A percentile compares a stretch with the other conserved stretches of the same genome.
phyloP scores from a whole-genome alignment of 2,329 filamentous ascomycete genomes.

The Aspergillus hortae region DNA sequence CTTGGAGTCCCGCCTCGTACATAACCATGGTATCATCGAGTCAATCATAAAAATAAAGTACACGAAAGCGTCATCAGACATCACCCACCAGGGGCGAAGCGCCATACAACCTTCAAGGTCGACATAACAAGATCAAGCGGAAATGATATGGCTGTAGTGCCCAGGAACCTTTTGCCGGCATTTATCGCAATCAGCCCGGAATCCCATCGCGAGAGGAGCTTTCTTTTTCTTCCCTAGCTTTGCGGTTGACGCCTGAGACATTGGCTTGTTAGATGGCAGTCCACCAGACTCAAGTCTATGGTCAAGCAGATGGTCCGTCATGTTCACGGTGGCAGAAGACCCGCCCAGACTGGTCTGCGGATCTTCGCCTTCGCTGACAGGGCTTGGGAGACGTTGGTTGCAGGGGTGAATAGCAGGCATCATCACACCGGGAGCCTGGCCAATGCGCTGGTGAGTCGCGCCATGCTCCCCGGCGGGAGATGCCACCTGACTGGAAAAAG shows the following conservation, averaged over 20 bases:
- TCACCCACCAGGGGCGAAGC: no score
- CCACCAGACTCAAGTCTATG: no score
- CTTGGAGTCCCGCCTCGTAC: no score
- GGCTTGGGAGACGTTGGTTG: slow-evolving; percentile 35
- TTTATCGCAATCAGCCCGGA: slow-evolving; percentile 73
- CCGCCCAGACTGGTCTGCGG: neutral
- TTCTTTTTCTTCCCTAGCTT: slow-evolving; percentile 46
- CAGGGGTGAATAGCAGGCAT: slow-evolving; percentile 12
- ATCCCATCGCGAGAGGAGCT: slow-evolving; percentile 70
- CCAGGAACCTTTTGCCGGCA: slow-evolving; percentile 71
- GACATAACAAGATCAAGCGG: slow-evolving; percentile 18
- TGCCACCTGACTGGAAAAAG: neutral
- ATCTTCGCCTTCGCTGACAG: slow-evolving; percentile 36
- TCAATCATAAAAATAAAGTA: neutral
- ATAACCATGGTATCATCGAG: slow-evolving; percentile 3
- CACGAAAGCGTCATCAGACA: no score
- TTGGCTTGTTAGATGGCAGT: no score
- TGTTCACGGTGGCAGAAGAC: neutral
- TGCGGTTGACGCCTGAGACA: neutral
- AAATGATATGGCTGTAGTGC: slow-evolving; percentile 75
- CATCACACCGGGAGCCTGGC: neutral
- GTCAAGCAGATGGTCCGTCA: neutral
- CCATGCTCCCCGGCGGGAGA: neutral
- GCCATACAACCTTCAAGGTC: neutral
- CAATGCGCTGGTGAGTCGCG: neutral